Evolutionary conservation across 1,139 yeast species (phyloP), one percentile per base, ranked within the genome.

Genomic region (Taphrina sp.): DNA sequence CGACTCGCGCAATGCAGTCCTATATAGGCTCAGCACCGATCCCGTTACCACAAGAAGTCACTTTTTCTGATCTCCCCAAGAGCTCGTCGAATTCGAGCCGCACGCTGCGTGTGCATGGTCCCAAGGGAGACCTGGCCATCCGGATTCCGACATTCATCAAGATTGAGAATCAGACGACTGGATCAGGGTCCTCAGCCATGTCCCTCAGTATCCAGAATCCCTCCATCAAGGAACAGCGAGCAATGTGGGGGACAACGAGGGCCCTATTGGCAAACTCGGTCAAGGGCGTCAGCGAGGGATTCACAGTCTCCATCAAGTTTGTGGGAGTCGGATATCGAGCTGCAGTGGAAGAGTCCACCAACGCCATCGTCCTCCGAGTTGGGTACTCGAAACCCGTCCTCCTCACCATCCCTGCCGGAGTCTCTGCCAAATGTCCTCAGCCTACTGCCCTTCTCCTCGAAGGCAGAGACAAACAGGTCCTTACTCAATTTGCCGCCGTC

Each of bases 301-400:
- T 92, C 68, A 73, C 89, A 62, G 81, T 95, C 36, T 84, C 90
- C 59, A 77, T 94, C 62, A 85, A 83, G 70, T 85, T 94, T 64
- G 95, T 89, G 23, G 99, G 99, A 63, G 92, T 97, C 14, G 99
- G 99, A 68, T 94, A 87, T 77, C 82, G 97, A 71, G 96, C 95
- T 2, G 74, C 78, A 36, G 71, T 86, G 51, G 84, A 83, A 61
- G 41, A 23, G 12, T 82, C 81, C 65, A 78, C 81, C 5, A n/a
- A n/a, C n/a, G n/a, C n/a, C n/a, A 72, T 81, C 36, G 61, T 62
- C 17, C 54, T 64, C 31, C 64, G 63, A 36, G 60, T 64, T 29
- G 66, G 66, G 12, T 64, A 57, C 54, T 60, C 66, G 2, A 61
- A 59, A 31, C 61, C 61, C 2, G 61, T 60, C 16, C 31, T 35